These are phyloP conservation scores for Cyclanthera cordifolia DNA, from an alignment of 306 rosid genomes.

Conservation along the genomic window DNA sequence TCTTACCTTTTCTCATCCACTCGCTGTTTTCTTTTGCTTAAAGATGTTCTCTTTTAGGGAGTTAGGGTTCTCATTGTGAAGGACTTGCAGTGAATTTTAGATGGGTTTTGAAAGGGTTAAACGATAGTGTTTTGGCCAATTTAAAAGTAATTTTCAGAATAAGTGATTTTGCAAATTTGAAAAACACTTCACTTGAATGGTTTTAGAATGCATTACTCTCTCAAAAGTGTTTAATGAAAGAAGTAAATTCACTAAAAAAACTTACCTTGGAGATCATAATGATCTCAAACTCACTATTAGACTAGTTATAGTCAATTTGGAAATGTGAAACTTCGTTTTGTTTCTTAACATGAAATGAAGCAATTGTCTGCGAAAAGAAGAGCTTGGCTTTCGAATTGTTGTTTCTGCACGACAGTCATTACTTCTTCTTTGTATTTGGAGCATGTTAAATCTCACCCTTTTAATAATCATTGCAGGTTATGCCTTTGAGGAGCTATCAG, in stretches of 20 bases:
- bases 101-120: background rate
- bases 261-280: too few relatives aligned
- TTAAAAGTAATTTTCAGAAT: too few relatives aligned
- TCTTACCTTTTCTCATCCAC: background rate
- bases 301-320: background rate
- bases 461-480: slow-evolving; percentile 40
- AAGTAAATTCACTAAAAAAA: too few relatives aligned
- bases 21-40: background rate
- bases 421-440: background rate
- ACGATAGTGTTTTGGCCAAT: too few relatives aligned
- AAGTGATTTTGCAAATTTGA: too few relatives aligned
- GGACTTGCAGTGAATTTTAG: background rate
- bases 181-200: too few relatives aligned
- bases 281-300: too few relatives aligned
- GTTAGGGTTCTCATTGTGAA: background rate
- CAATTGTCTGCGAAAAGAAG: background rate
- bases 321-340: background rate
- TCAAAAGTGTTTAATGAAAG: too few relatives aligned
- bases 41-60: background rate
- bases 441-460: slow-evolving; percentile 2
- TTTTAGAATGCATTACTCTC: too few relatives aligned
- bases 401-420: background rate
- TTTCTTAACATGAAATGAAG: background rate
- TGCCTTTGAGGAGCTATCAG: slow-evolving; percentile 84
- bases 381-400: background rate